phyloP scores from a whole-genome alignment of 208 protist genomes.

The Angomonas desouzai region DNA sequence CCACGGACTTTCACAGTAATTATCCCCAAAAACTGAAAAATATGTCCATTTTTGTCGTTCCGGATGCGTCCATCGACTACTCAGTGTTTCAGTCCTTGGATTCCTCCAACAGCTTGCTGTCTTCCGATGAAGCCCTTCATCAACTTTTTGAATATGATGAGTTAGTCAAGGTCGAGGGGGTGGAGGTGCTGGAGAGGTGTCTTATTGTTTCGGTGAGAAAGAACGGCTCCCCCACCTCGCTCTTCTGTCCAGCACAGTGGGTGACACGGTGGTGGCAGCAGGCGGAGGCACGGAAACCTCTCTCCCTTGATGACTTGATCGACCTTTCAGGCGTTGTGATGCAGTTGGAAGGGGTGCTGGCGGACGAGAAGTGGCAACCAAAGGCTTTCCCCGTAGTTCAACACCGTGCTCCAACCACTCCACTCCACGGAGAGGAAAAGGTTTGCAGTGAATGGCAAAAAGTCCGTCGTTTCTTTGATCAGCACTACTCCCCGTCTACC shows the following conservation, averaged over 20 bases:
- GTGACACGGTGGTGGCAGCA: constrained; percentile 37
- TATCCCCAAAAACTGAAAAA: constrained; percentile 15
- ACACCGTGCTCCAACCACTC: too few species aligned
- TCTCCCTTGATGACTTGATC: constrained; percentile 11
- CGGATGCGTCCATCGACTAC: constrained; percentile 19
- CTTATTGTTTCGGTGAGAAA: constrained; percentile 47
- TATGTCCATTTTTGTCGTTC: constrained; percentile 42
- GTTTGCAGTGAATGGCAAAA: neutral
- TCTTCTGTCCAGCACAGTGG: constrained; percentile 29
- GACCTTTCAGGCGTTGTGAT: constrained; percentile 10
- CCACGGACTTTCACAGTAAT: constrained; percentile 18
- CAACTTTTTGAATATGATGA: constrained; percentile 47
- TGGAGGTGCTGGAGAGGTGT: constrained; percentile 34
- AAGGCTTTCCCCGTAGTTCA: neutral
- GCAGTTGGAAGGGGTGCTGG: neutral
- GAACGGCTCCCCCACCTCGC: constrained; percentile 27
- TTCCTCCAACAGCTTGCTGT: neutral
- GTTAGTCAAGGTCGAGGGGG: constrained; percentile 39
- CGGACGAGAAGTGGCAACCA: neutral
- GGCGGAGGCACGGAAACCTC: neutral
- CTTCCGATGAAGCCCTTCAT: constrained; percentile 17
- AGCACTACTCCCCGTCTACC: neutral
- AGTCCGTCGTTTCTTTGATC: neutral
- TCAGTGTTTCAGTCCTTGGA: neutral
- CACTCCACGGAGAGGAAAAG: neutral